A percentile compares a stretch with the other conserved stretches of the same genome.
Evolutionary conservation across 805 yeast genomes (phyloP).

Genomic region (Starmera dryadoides): DNA sequence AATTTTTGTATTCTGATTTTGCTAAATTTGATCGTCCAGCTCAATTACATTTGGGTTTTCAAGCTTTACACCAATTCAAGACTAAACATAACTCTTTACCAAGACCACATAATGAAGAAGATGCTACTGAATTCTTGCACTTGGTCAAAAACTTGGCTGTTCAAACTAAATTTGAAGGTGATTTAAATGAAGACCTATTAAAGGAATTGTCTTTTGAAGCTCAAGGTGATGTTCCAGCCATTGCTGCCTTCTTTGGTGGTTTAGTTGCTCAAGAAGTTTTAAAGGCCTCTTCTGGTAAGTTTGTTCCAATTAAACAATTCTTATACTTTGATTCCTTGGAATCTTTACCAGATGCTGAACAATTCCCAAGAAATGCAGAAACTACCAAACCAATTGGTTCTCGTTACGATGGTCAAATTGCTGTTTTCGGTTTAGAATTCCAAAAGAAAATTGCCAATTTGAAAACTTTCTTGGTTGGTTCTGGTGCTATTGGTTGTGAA

Average conservation of each 20-base stretch:
- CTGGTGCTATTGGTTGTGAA: constrained; percentile 99
- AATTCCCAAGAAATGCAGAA: constrained; percentile 57
- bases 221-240: constrained; percentile 85
- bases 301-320: constrained; percentile 88
- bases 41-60: constrained; percentile 87
- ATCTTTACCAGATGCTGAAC: constrained; percentile 59
- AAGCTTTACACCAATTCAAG: constrained; percentile 75
- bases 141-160: constrained; percentile 52
- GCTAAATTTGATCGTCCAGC: constrained; percentile 92
- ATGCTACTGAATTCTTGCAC: constrained; percentile 59
- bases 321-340: constrained; percentile 92
- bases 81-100: constrained; percentile 60
- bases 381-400: constrained; percentile 70
- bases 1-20: constrained; percentile 73
- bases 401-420: constrained; percentile 92
- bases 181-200: constrained; percentile 58
- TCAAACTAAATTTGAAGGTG: constrained; percentile 52
- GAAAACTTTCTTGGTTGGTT: constrained; percentile 85
- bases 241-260: constrained; percentile 89
- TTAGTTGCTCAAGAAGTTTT: constrained; percentile 93
- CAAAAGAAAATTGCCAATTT: constrained; percentile 69
- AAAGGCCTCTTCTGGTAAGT: constrained; percentile 93
- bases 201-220: constrained; percentile 77
- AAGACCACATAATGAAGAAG: constrained; percentile 65
- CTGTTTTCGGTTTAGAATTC: constrained; percentile 80